phyloP scores from a whole-genome alignment of 805 yeast species.

The Cyberlindnera petersonii region DNA sequence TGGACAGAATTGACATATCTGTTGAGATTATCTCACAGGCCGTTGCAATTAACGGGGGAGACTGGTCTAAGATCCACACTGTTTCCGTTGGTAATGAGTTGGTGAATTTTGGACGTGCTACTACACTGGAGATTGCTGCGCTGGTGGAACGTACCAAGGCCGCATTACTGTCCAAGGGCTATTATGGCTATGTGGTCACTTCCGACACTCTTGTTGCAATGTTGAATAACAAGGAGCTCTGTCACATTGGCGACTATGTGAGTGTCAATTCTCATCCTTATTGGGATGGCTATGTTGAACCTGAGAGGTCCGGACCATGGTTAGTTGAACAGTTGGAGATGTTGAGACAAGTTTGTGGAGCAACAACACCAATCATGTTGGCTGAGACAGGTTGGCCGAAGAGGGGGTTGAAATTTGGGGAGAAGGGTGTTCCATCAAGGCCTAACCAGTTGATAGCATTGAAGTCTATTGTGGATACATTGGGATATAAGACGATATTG shows the following conservation, averaged over 20 bases:
- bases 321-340: constrained; percentile 42
- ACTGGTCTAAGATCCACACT: constrained; percentile 58
- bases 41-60: constrained; percentile 40
- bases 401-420: constrained; percentile 48
- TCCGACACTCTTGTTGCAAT: constrained; percentile 64
- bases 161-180: constrained; percentile 42
- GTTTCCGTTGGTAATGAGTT: constrained; percentile 63
- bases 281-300: constrained; percentile 52
- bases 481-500: constrained; percentile 48
- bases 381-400: constrained; percentile 74
- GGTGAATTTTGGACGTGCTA: constrained; percentile 49
- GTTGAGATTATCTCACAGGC: constrained; percentile 42
- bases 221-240: constrained; percentile 44
- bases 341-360: constrained; percentile 44
- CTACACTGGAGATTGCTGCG: constrained; percentile 41
- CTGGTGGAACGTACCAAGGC: constrained; percentile 46
- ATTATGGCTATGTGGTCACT: constrained; percentile 51
- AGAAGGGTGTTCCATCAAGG: constrained; percentile 48
- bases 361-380: constrained; percentile 32
- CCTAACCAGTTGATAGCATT: constrained; percentile 51
- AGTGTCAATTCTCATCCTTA: constrained; percentile 67
- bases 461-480: constrained; percentile 42
- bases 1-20: constrained; percentile 40
- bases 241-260: constrained; percentile 54
- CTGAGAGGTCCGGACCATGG: constrained; percentile 53